Conservation (phyloP, 169 alveolate species). For the Plasmodium vinckei region DNA sequence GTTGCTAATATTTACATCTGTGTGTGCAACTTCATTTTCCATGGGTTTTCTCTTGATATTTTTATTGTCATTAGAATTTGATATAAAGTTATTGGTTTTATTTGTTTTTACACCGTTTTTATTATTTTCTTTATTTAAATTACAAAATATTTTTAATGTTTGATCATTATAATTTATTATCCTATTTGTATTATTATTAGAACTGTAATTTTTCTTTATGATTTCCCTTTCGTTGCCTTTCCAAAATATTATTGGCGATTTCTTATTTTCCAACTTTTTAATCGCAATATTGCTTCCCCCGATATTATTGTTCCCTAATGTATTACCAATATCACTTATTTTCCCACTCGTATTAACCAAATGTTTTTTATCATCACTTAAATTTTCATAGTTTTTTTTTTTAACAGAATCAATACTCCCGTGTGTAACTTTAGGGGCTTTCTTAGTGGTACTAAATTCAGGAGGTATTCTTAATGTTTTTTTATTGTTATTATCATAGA, state of each 20-base stretch:
- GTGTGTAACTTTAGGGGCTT: conserved; percentile 2
- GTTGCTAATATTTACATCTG: neutral
- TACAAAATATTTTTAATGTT: conserved; percentile 27
- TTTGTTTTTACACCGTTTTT: conserved; percentile 11
- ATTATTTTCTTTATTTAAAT: conserved; percentile 17
- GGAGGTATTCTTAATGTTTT: conserved; percentile 16
- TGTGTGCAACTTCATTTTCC: neutral
- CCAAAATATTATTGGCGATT: neutral
- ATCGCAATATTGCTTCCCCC: neutral
- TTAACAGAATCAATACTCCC: conserved; percentile 17
- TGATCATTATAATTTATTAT: conserved; percentile 52
- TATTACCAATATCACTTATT: neutral
- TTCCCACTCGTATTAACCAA: neutral
- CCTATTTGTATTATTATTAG: conserved; percentile 24
- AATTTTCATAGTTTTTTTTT: neutral
- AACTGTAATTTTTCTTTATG: conserved; percentile 8
- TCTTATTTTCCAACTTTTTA: conserved; percentile 1
- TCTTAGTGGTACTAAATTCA: conserved; percentile 20
- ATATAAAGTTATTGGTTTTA: neutral
- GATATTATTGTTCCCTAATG: neutral
- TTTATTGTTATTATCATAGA: conserved; percentile 15
- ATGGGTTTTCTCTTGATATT: neutral
- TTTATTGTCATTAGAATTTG: neutral
- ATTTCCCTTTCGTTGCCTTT: conserved; percentile 15
- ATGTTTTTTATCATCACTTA: too few relatives aligned